Conservation (phyloP, 2,329 filamentous ascomycete genomes). For the Alternaria sp. region DNA sequence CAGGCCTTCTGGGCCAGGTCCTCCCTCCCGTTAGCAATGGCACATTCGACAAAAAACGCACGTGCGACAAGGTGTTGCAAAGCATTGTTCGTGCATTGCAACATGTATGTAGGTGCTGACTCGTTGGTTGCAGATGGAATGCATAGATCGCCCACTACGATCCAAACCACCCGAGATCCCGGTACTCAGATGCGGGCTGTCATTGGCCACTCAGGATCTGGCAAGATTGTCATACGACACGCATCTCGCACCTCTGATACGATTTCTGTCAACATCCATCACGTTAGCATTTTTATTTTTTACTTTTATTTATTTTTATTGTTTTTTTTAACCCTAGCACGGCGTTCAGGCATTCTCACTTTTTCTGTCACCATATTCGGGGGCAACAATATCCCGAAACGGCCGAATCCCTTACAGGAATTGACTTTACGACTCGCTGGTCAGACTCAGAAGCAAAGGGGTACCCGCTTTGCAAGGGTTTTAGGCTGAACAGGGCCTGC, state of each 20-base stretch:
- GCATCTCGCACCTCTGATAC: constrained; percentile 17
- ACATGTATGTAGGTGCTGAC: constrained; percentile 36
- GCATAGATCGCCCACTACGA: constrained; percentile 41
- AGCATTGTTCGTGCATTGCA: constrained; percentile 22
- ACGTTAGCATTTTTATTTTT: constrained; percentile 30
- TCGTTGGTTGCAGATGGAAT: constrained; percentile 32
- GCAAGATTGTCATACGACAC: constrained; percentile 16
- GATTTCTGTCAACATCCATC: constrained; percentile 25
- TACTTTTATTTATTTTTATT: no score
- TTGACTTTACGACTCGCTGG: constrained; percentile 33
- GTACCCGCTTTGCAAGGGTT: constrained; percentile 38
- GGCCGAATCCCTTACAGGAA: constrained; percentile 27
- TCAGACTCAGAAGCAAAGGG: constrained; percentile 50
- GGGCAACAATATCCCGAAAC: constrained; percentile 37
- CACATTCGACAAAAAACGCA: constrained; percentile 10
- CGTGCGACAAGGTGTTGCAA: constrained; percentile 23
- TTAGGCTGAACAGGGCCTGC: constrained; percentile 39
- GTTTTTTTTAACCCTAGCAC: constrained; percentile 39
- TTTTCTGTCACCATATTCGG: constrained; percentile 32
- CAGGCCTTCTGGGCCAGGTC: neutral
- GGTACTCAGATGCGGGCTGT: constrained; percentile 20
- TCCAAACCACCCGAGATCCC: constrained; percentile 27
- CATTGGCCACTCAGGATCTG: constrained; percentile 23
- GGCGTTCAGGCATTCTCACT: constrained; percentile 45
- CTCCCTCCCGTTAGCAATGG: neutral